Evolutionary conservation across 768 basidiomycete genomes (phyloP), one percentile per base, ranked within the genome.

Genomic region (Russula dissimulans): DNA sequence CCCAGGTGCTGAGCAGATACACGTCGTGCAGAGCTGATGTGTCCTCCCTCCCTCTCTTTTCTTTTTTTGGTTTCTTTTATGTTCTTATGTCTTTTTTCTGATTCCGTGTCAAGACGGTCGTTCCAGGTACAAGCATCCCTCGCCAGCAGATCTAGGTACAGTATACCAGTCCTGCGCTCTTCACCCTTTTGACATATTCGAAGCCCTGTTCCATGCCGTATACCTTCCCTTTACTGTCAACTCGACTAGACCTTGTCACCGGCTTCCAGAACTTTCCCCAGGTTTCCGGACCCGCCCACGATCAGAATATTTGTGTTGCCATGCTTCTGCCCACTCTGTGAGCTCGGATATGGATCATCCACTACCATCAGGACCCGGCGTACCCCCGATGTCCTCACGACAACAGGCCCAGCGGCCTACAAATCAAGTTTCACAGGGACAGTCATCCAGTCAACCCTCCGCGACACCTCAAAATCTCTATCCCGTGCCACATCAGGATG

Each of bases 181-280:
- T 44, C 43, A 26, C 18, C 34, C 43, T 38, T 14, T 15, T 41
- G 42, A 52, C 48, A 14, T 3, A 12, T n/a, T 15, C 18, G 12
- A 36, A 48, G 12, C 44, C 9, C 26, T 31, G 17, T 42, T 53
- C 17, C 26, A 43, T 51, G 55, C 47, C 26, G 46, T 26, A 31
- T 41, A 44, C 39, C 34, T 1, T 48, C 31, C n/a, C 11, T 18
- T 5, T 18, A 6, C 42, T 17, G 29, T 26, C 51, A 48, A 49
- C 17, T 48, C 42, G 6, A 54, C 38, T 26, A 46, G 32, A 29
- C 57, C 47, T 38, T 3, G 26, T n/a, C 6, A 49, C 29, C 11
- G 17, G 42, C 0, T 66, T 65, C 53, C 65, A 66, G 63, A 66
- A 64, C 12, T 12, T 57, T 60, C 65, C 17, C 3, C 18, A 7